Evolutionary conservation across 208 protist genomes (phyloP).

Genomic region (Phytomonas francai): DNA sequence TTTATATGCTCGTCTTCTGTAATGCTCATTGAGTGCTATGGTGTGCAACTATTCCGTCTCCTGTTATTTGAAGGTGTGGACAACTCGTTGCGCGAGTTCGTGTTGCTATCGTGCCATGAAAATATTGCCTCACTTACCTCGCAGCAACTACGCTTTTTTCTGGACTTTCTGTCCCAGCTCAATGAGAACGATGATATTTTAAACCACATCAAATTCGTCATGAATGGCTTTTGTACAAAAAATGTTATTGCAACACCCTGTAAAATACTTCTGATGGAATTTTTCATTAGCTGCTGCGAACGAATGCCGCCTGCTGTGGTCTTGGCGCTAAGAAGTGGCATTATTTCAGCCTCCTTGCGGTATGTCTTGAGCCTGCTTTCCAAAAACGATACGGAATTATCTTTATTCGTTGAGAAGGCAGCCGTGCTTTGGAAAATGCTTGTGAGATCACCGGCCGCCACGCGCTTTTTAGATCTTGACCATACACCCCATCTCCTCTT

Average conservation of each 20-base stretch:
- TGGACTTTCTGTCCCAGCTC: constrained; percentile 17
- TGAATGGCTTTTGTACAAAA: constrained; percentile 7
- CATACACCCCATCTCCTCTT: neutral
- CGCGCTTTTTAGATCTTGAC: constrained; percentile 15
- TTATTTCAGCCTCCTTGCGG: constrained; percentile 17
- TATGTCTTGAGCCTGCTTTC: constrained; percentile 12
- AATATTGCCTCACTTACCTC: constrained; percentile 21
- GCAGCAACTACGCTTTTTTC: constrained; percentile 20
- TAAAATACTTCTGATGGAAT: constrained; percentile 19
- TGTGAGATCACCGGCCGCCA: constrained; percentile 13
- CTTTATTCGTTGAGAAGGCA: constrained; percentile 24
- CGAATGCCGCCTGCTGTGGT: constrained; percentile 16
- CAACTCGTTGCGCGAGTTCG: constrained; percentile 19
- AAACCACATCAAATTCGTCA: constrained; percentile 18
- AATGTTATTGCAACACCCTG: neutral
- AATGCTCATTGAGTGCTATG: constrained; percentile 22
- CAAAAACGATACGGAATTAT: constrained; percentile 9
- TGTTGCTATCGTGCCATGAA: constrained; percentile 35
- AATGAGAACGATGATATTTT: constrained; percentile 15
- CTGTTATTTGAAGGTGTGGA: neutral
- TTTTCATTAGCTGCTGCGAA: constrained; percentile 31
- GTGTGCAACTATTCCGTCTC: constrained; percentile 36
- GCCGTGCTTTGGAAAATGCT: constrained; percentile 32
- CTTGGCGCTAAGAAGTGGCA: constrained; percentile 12
- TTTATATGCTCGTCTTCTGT: constrained; percentile 38